phyloP scores from a whole-genome alignment of 345 rosid species.

The Acer yangbiense region DNA sequence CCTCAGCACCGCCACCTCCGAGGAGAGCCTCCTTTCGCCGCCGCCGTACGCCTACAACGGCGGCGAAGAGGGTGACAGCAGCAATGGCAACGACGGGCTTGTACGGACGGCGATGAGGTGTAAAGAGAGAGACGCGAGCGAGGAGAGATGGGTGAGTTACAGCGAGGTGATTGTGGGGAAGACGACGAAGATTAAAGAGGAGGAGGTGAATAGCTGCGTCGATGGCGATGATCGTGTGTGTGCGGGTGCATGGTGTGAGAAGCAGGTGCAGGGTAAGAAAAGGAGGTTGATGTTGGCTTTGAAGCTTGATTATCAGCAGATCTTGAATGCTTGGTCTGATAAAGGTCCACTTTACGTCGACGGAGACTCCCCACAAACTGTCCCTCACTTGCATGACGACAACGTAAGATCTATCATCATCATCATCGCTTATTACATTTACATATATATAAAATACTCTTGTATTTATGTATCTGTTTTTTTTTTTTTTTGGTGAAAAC shows the following conservation, averaged over 20 bases:
- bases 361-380: slow-evolving; percentile 59
- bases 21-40: slow-evolving; percentile 27
- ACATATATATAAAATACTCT: not conserved
- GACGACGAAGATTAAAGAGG: slow-evolving; percentile 41
- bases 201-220: slow-evolving; percentile 53
- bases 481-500: not conserved
- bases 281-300: slow-evolving; percentile 33
- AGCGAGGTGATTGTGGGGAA: slow-evolving; percentile 60
- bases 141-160: slow-evolving; percentile 87
- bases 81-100: slow-evolving; percentile 27
- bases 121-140: slow-evolving; percentile 51
- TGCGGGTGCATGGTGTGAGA: slow-evolving; percentile 19
- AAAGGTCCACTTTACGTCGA: slow-evolving; percentile 67
- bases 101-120: slow-evolving; percentile 70
- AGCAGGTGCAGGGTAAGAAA: slow-evolving; percentile 20
- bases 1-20: slow-evolving; percentile 39
- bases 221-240: slow-evolving; percentile 31
- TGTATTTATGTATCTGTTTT: too few relatives aligned
- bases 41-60: slow-evolving; percentile 22
- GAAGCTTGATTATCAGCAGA: slow-evolving; percentile 85
- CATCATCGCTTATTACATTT: not conserved
- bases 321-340: slow-evolving; percentile 86
- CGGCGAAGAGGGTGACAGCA: slow-evolving; percentile 6
- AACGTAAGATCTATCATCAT: slow-evolving; percentile 37
- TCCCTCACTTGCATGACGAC: slow-evolving; percentile 64